Conservation (phyloP, 108 stramenopile species). For the Nannochloropsis gaditana region DNA sequence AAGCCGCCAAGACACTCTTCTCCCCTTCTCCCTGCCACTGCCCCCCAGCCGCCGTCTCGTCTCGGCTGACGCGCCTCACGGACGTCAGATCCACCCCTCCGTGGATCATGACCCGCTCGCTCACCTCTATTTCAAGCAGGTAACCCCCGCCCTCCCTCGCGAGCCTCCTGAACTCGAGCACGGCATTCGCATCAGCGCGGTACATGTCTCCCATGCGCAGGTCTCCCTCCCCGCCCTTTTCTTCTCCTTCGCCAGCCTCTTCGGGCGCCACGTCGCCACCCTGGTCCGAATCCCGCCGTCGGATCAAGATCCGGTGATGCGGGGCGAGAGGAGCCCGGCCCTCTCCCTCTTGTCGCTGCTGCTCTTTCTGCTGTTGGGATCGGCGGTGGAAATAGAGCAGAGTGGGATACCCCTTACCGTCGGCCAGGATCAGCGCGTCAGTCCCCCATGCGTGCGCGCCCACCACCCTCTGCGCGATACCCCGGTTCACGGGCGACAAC, state of each 20-base stretch:
- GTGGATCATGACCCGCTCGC: not conserved
- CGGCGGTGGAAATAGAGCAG: not conserved
- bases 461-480: not conserved
- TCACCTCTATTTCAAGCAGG: slow-evolving; percentile 8
- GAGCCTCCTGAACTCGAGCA: not conserved
- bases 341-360: not conserved
- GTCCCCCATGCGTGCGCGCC: not conserved
- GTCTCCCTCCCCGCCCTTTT: not conserved
- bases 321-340: not conserved
- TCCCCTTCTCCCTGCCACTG: not conserved
- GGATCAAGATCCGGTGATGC: not conserved
- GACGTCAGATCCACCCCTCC: not conserved
- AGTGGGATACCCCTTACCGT: not conserved
- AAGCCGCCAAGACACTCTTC: not conserved
- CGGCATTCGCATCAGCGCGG: slow-evolving; percentile 4
- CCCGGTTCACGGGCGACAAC: not conserved
- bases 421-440: not conserved
- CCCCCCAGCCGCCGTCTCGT: not conserved
- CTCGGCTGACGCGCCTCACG: not conserved
- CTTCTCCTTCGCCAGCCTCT: not conserved
- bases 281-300: not conserved
- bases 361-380: not conserved
- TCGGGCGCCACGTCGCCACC: not conserved
- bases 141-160: slow-evolving; percentile 5
- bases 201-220: not conserved